Evolutionary conservation across 2,329 filamentous ascomycete species (phyloP), one percentile per base, ranked within the genome.

Genomic region (Alternaria infectoria): DNA sequence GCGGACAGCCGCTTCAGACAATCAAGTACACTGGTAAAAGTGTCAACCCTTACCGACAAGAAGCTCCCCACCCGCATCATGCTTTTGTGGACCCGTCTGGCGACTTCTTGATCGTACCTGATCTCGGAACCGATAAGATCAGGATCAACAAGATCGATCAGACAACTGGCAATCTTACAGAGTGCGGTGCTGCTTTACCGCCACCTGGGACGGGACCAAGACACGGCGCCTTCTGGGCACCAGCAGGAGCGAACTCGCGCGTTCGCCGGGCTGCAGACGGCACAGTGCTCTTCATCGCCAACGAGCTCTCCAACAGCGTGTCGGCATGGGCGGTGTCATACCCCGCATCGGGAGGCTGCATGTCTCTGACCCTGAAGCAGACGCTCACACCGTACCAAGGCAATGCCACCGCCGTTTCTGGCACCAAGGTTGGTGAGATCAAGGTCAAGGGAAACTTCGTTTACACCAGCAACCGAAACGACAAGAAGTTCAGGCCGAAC

Each of bases 31-130:
- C 69, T 3, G 69, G 68, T 6, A 79, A 80, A 0, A 85, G 85
- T 0, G 80, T 84, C 11, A 77, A 81, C 49, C 76, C 83, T 5
- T 74, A 69, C 28, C 83, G 86, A n/a, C 87, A 89, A 72, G 83
- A 87, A 60, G 82, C 81, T 6, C 81, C 86, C 6, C 86, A 88
- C 68, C 86, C 86, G 8, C 86, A 88, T 75, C 81, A 84, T 17
- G 82, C 82, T 6, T 81, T 85, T 68, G 75, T 80, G 11, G 86
- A 85, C 64, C 84, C 83, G 0, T 84, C 84, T 0, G 83, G 84
- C 12, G 73, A 79, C 40, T 87, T 82, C 70, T 69, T 88, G 21
- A 74, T 88, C 1, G 80, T 82, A 8, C 82, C 85, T 1, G 86
- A 88, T 65, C 81, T 88, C 3, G 86, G 86, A 32, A 84, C 85